Base-by-base conservation (phyloP, 495 filamentous ascomycete genomes). In the Penicillium malachiteum region DNA sequence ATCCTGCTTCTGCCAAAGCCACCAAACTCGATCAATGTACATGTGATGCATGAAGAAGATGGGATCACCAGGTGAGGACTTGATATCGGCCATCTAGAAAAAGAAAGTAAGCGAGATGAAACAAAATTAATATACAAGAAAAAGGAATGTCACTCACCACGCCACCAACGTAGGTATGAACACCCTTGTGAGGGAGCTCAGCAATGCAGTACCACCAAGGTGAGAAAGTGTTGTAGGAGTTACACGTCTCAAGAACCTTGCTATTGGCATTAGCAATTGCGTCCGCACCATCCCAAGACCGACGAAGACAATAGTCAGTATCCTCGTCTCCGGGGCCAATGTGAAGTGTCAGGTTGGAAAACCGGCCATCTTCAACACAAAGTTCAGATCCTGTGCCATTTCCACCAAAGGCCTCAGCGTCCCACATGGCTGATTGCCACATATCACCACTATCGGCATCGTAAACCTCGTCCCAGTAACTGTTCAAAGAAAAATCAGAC, bases 41-140 rank as follows among this genome's bases (percentile, higher is more conserved):
- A 70, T 71, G 51, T 82, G 79, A 57, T 82, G 81, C 52, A 82
- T 73, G 58, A 76, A 82, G 66, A 81, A 81, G 6, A 81, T 51
- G 0, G 78, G 79, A 59, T 84, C 80, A 39, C 59, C 55, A 0
- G 59, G 59, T 7, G 51, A 55, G 9, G 55, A 55, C 41, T 56
- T 56, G 44, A 60, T 60, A 47, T 60, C 58, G 9, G 58, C 38
- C 38, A 41, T 41, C 38, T 41, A 3, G 17, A 41, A 41, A 41
- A 41, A 41, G 38, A 7, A 41, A 16, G 13, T 7, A 2, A n/a
- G 8, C 7, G 0, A 16, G n/a, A 13, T 17, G n/a, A 14, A 41
- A 41, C 48, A 43, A 53, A 56, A 48, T 56, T n/a, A 40, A 55
- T 45, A 31, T 14, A 48, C n/a, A n/a, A n/a, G n/a, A 34, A 34